These are phyloP conservation scores for Talaromyces sp. DNA, from an alignment of 2,329 filamentous ascomycete genomes.

Conservation along the genomic window DNA sequence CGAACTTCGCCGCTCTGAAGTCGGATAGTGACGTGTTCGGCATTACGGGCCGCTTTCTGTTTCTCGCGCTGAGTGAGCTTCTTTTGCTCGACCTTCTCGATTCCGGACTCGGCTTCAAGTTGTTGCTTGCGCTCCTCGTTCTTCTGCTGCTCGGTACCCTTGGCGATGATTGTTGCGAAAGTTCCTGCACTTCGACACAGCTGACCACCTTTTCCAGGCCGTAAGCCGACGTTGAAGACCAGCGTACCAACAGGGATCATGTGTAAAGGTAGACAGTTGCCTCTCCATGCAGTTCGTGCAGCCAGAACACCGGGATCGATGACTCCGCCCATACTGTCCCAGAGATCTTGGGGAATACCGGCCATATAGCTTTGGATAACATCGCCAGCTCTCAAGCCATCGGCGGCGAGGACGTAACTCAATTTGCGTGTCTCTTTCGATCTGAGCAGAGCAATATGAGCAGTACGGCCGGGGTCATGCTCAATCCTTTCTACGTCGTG, in stretches of 20 bases:
- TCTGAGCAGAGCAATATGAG: constrained; percentile 84
- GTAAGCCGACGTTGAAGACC: constrained; percentile 80
- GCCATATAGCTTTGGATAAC: constrained; percentile 84
- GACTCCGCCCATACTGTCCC: constrained; percentile 86
- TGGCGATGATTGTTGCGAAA: constrained; percentile 80
- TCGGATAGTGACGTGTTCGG: constrained; percentile 75
- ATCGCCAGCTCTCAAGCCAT: constrained; percentile 89
- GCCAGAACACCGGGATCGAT: constrained; percentile 95
- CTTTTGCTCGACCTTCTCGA: constrained; percentile 42
- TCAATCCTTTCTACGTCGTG: constrained; percentile 92
- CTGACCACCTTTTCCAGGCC: constrained; percentile 68
- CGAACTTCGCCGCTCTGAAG: constrained; percentile 91
- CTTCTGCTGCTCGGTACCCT: constrained; percentile 65
- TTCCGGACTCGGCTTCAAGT: constrained; percentile 42
- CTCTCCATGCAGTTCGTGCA: constrained; percentile 86
- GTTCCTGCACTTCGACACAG: constrained; percentile 95
- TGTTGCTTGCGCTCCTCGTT: constrained; percentile 18
- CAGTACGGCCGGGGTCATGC: constrained; percentile 87
- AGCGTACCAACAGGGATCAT: constrained; percentile 95
- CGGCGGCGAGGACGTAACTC: constrained; percentile 91
- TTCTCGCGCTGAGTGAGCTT: constrained; percentile 32
- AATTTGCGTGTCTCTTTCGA: constrained; percentile 68
- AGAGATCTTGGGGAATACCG: constrained; percentile 80
- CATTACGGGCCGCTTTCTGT: constrained; percentile 52
- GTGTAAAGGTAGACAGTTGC: constrained; percentile 90